phyloP scores from a whole-genome alignment of 805 yeast genomes.

The Candida ponderosae region DNA sequence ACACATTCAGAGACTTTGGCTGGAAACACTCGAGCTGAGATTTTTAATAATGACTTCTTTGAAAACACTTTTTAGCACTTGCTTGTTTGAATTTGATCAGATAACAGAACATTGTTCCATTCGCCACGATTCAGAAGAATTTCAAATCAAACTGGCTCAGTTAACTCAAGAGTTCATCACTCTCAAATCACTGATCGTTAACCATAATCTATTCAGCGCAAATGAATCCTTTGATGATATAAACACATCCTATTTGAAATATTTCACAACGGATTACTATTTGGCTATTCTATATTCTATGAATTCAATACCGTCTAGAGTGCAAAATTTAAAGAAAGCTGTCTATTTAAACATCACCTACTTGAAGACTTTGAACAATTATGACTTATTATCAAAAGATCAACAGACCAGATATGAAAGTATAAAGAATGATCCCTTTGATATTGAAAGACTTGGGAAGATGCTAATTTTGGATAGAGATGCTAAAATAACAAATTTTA shows the following conservation, averaged over 20 bases:
- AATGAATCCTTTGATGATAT: conserved; percentile 71
- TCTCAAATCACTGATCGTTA: conserved; percentile 35
- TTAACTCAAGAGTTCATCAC: conserved; percentile 34
- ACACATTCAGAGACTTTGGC: no score
- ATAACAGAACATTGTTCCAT: conserved; percentile 10
- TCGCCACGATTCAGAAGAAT: conserved; percentile 35
- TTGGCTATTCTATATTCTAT: conserved; percentile 33
- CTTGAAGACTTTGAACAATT: conserved; percentile 35
- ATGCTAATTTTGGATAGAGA: conserved; percentile 40
- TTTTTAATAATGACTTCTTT: not conserved
- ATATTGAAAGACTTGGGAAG: conserved; percentile 29
- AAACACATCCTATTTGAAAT: conserved; percentile 53
- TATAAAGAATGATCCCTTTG: conserved; percentile 21
- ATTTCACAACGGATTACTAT: conserved; percentile 50
- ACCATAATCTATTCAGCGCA: conserved; percentile 55
- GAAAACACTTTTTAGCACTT: not conserved
- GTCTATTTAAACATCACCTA: conserved; percentile 37
- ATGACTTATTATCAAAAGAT: conserved; percentile 30
- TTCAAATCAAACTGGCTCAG: conserved; percentile 28
- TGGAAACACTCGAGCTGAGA: no score
- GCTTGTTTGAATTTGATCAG: not conserved
- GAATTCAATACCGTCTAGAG: conserved; percentile 20
- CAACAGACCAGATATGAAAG: conserved; percentile 32
- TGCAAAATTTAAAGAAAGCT: conserved; percentile 30
- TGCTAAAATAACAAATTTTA: conserved; percentile 64